Base-by-base conservation (phyloP, 306 rosid species). In the Phaseolus lunatus region DNA sequence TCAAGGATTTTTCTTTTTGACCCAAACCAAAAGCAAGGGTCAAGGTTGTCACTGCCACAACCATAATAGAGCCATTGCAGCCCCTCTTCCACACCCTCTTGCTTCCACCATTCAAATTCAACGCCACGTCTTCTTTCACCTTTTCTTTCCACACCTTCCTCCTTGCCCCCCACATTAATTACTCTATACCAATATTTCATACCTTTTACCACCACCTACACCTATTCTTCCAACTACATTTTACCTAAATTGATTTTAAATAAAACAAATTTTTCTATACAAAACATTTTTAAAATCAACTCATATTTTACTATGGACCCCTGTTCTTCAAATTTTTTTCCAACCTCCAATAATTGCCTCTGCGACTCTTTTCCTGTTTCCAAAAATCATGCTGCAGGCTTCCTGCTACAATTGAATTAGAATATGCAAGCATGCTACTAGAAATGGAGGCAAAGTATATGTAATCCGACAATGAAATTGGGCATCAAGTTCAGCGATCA, bases 1-100 rank as follows among this genome's bases (percentile, higher is more conserved):
- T 81, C 9, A 4, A 9, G 27, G 43, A 33, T 8, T 16, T 48
- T 44, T 18, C 69, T 10, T 73, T 76, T 81, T 83, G 84, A 81
- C 84, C 70, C 53, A 33, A 61, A 62, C 19, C 19, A 29, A 13
- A 29, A 22, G 26, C 6, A 4, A 11, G 4, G 64, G 35, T 4
- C 4, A 41, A 57, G 37, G 65, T 43, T 61, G 43, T 29, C 43
- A 29, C 23, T 61, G 41, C 10, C 41, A 59, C 5, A 13, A 1
- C 22, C 24, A 10, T 33, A 18, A 35, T n/a, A 16, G 19, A 27
- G 67, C 45, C 15, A 62, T n/a, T n/a, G 68, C 24, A 61, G 19
- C 26, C 6, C 12, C n/a, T 3, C 45, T 41, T 41, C 47, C 14
- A 41, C 47, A 75, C 5, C 33, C 7, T 31, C 4, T 31, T 31